Evolutionary conservation across 805 yeast species (phyloP).

Genomic region (Debaryomyces tyrocola): DNA sequence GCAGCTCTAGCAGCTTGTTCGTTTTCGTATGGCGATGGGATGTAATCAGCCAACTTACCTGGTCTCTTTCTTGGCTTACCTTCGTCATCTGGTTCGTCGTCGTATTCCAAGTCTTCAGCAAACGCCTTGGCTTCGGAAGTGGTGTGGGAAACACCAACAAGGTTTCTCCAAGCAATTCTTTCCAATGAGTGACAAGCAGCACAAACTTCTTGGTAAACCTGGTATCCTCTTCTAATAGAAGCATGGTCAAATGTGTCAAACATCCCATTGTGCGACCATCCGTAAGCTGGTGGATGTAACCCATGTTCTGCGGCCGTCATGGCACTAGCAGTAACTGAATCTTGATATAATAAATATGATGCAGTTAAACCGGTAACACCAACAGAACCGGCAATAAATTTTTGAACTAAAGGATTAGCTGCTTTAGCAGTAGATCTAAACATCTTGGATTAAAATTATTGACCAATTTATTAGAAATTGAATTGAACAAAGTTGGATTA

Average conservation of each 20-base stretch:
- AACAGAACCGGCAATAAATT: slow-evolving; percentile 59
- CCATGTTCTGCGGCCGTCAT: slow-evolving; percentile 99
- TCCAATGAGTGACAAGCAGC: slow-evolving; percentile 98
- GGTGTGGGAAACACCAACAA: slow-evolving; percentile 96
- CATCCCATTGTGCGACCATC: slow-evolving; percentile 95
- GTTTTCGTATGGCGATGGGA: slow-evolving; percentile 94
- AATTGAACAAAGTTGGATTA: slow-evolving; percentile 1
- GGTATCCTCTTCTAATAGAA: slow-evolving; percentile 97
- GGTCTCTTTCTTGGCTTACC: slow-evolving; percentile 98
- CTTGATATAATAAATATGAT: slow-evolving; percentile 78
- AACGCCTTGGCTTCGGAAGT: slow-evolving; percentile 85
- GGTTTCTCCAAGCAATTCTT: slow-evolving; percentile 97
- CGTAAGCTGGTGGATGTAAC: slow-evolving; percentile 88
- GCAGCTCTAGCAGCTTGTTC: slow-evolving; percentile 99
- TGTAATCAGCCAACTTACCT: slow-evolving; percentile 93
- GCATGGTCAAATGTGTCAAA: slow-evolving; percentile 90
- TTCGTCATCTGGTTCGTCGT: slow-evolving; percentile 93
- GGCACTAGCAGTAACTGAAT: slow-evolving; percentile 85
- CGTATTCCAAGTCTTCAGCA: slow-evolving; percentile 97
- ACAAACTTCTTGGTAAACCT: slow-evolving; percentile 97
- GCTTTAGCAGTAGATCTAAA: slow-evolving; percentile 15
- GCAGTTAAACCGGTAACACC: slow-evolving; percentile 79
- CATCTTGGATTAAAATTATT: slow-evolving; percentile 10
- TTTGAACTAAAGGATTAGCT: slow-evolving; percentile 37
- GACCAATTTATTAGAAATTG: slow-evolving; percentile 3